Percentiles rank a stretch among this genome's conserved stretches.
phyloP scores from a whole-genome alignment of 768 basidiomycete species.

The Russula sp. region DNA sequence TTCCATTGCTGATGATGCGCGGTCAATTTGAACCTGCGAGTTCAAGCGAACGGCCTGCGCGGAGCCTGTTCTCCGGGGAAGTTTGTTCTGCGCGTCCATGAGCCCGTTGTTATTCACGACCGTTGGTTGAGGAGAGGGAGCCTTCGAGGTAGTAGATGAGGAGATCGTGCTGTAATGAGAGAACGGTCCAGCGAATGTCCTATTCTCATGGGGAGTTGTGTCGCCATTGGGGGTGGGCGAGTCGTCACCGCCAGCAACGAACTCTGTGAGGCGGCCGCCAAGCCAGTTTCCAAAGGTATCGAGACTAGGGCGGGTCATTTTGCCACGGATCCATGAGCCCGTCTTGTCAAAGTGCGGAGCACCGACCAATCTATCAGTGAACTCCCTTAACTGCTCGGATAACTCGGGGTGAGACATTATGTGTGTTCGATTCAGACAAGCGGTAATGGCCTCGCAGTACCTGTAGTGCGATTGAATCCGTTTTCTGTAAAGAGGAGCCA shows the following conservation, averaged over 20 bases:
- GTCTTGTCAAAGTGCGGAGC: slow-evolving; percentile 69
- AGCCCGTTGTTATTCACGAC: slow-evolving; percentile 34
- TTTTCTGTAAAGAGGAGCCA: slow-evolving; percentile 9
- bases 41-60: slow-evolving; percentile 54
- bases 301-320: slow-evolving; percentile 83
- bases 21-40: slow-evolving; percentile 51
- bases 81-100: slow-evolving; percentile 33
- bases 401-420: slow-evolving; percentile 62
- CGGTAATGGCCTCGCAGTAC: slow-evolving; percentile 88
- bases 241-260: slow-evolving; percentile 82
- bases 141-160: slow-evolving; percentile 67
- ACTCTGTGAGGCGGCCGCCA: slow-evolving; percentile 86
- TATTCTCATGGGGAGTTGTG: slow-evolving; percentile 37
- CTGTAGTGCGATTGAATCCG: slow-evolving; percentile 38
- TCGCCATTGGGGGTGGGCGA: slow-evolving; percentile 27
- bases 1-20: slow-evolving; percentile 76
- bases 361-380: slow-evolving; percentile 73
- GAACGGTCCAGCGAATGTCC: slow-evolving; percentile 68
- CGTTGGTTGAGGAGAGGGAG: slow-evolving; percentile 65
- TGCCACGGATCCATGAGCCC: slow-evolving; percentile 81
- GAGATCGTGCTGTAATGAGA: slow-evolving; percentile 91
- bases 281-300: slow-evolving; percentile 91
- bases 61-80: slow-evolving; percentile 58
- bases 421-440: slow-evolving; percentile 54
- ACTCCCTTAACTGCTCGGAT: slow-evolving; percentile 66